Conservation (phyloP, 768 basidiomycete genomes). For the Boletus fagicola region DNA sequence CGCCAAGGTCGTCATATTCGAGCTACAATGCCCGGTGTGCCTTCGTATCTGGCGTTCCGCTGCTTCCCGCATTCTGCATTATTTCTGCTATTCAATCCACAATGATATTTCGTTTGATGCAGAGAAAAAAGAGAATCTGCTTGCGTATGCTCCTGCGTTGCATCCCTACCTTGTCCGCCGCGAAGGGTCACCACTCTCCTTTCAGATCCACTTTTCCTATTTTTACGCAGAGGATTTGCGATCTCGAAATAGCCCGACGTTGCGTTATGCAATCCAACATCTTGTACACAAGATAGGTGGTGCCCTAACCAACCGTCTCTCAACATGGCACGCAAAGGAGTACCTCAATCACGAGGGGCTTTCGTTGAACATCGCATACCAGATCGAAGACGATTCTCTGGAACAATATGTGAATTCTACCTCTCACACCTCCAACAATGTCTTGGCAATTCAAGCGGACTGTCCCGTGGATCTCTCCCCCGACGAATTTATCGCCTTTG, state of each 20-base stretch:
- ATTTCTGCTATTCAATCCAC: background rate
- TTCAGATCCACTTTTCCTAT: background rate
- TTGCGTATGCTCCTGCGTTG: slow-evolving; percentile 27
- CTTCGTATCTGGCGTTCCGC: too few relatives aligned
- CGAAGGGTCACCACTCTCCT: too few relatives aligned
- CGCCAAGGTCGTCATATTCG: too few relatives aligned
- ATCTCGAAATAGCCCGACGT: too few relatives aligned
- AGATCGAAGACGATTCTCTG: background rate
- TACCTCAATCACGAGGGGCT: too few relatives aligned
- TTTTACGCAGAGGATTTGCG: too few relatives aligned
- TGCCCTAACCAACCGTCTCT: background rate
- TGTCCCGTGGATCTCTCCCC: too few relatives aligned
- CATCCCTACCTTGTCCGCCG: background rate
- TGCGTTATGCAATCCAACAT: background rate
- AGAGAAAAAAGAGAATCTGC: background rate
- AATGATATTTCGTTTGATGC: background rate
- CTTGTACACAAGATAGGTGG: background rate
- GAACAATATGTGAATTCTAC: background rate
- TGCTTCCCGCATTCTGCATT: too few relatives aligned
- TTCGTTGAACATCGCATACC: background rate
- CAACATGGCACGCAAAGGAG: background rate
- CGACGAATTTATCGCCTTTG: too few relatives aligned
- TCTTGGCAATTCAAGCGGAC: too few relatives aligned
- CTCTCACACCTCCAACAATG: background rate
- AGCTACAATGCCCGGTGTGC: too few relatives aligned